Evolutionary conservation across 331 rosid species (phyloP).

Genomic region (Erythrophleum ivorense): DNA sequence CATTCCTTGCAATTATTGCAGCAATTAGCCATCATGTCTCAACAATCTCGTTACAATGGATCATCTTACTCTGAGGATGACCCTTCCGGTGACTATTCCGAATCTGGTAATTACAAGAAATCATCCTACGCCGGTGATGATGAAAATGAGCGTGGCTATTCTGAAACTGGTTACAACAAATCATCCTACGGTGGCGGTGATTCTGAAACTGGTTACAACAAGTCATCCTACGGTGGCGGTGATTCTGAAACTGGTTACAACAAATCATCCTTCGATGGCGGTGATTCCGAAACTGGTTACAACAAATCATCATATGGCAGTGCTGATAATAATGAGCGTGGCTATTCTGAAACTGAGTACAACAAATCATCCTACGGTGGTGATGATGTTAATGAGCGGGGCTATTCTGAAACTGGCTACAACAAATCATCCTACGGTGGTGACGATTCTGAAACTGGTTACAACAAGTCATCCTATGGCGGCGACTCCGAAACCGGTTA

Average conservation of each 20-base stretch:
- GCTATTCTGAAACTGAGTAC: not conserved
- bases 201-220: not conserved
- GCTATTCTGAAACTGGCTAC: not conserved
- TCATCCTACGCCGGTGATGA: not conserved
- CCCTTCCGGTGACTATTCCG: not conserved
- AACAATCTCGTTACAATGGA: too few species aligned
- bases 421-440: not conserved
- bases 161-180: too few species aligned
- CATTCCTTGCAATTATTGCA: too few species aligned
- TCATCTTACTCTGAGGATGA: too few species aligned
- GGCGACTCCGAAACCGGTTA: not conserved
- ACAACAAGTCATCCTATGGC: not conserved
- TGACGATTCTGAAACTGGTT: not conserved
- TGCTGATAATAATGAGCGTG: too few species aligned
- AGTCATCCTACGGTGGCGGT: not conserved
- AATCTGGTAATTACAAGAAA: not conserved
- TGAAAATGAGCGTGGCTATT: too few species aligned
- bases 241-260: not conserved
- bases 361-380: not conserved
- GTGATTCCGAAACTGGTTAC: too few species aligned
- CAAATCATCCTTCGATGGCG: not conserved
- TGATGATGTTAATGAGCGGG: not conserved
- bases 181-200: too few species aligned
- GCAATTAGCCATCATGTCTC: too few species aligned
- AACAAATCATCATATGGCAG: too few species aligned